Evolutionary conservation across 306 rosid genomes (phyloP), one percentile per base, ranked within the genome.

Genomic region (Begonia loranthoides): DNA sequence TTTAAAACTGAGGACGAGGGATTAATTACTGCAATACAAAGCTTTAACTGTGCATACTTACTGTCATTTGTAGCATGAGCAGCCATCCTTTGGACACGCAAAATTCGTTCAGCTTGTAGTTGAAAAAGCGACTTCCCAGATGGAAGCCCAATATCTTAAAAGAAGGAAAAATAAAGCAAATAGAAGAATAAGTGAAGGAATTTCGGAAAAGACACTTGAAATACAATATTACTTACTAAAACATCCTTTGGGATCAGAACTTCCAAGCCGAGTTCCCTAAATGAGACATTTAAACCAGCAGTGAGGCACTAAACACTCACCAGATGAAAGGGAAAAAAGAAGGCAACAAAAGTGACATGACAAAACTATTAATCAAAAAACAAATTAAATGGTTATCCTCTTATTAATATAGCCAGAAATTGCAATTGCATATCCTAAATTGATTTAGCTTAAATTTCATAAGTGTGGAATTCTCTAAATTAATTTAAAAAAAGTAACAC

Each of bases 241-340:
- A 74, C 99, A 90, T 62, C 99, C 99, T 58, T 90, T 90, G 50
- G 99, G 99, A 60, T 90, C 99, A 60, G 99, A 82, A 75, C 99
- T 90, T 52, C 99, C 99, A 22, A 90, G 96, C 57, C 99, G 77
- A 54, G 99, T 90, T 66, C 99, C 99, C 92, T 90, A 88, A 77
- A 77, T 66, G 67, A 67, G 50, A 34, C 77, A 60, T 56, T 68
- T 38, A 40, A 65, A 58, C 62, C 61, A 62, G 14, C 16, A 58
- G 4, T 11, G 6, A 15, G 12, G 28, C 41, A 28, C 45, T 21
- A 50, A 51, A 57, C 46, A 62, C 50, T 6, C 15, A 48, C 52
- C 41, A 22, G 16, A 54, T 14, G n/a, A 41, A 9, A 13, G 48
- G 28, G 28, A 22, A 22, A 22, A 22, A 22, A 22, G 28, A 22